Conservation (phyloP, 176 grass and related monocot genomes). For the Triticum monococcum region DNA sequence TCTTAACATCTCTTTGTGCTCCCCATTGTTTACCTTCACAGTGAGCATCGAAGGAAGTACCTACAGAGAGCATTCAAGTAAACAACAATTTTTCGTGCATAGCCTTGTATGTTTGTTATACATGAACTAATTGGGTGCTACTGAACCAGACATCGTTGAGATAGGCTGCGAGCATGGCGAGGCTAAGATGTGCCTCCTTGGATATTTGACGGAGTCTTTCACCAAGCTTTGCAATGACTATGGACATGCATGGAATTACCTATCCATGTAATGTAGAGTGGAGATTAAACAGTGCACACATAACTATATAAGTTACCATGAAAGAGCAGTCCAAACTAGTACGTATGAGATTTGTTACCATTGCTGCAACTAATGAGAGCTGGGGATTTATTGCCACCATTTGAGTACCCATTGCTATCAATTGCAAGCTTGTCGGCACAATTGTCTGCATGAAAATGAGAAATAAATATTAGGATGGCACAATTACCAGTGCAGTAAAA, state of each 20-base stretch:
- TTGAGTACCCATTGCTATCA: constrained; percentile 68
- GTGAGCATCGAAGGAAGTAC: constrained; percentile 71
- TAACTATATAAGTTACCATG: background rate
- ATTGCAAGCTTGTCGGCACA: constrained; percentile 67
- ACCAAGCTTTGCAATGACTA: constrained; percentile 60
- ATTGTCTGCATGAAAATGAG: constrained; percentile 45
- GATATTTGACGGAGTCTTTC: constrained; percentile 58
- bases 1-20: constrained; percentile 59
- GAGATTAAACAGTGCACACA: constrained; percentile 23
- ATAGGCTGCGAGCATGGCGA: constrained; percentile 64
- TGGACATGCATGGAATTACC: constrained; percentile 58
- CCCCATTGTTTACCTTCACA: constrained; percentile 74
- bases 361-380: constrained; percentile 51
- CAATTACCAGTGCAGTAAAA: background rate
- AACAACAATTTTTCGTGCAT: background rate
- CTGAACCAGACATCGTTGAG: constrained; percentile 66
- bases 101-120: background rate
- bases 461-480: constrained; percentile 25
- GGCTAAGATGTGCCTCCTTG: constrained; percentile 50
- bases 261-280: constrained; percentile 18
- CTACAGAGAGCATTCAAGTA: constrained; percentile 31
- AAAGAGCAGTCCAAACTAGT: background rate
- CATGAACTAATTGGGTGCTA: background rate
- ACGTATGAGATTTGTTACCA: constrained; percentile 40
- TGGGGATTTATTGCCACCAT: constrained; percentile 61